phyloP scores from a whole-genome alignment of 2,329 filamentous ascomycete genomes.

The Pseudocercospora fuligena region DNA sequence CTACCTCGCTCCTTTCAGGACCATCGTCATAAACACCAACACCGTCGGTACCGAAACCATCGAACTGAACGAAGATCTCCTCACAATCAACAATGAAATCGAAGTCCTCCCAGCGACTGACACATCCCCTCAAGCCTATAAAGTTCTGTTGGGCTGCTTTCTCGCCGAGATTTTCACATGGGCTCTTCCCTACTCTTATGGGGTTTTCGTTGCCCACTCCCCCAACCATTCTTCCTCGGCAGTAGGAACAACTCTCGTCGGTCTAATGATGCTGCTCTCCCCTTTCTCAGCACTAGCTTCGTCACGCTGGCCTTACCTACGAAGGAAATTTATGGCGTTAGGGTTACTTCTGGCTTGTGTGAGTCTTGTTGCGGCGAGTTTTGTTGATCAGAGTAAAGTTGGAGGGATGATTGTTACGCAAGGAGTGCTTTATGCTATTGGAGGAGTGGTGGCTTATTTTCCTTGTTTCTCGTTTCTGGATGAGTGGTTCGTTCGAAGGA shows the following conservation, averaged over 20 bases:
- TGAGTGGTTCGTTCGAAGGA: conserved; percentile 57
- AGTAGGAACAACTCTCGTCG: conserved; percentile 50
- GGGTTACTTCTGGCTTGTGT: conserved; percentile 44
- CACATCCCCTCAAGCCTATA: neutral
- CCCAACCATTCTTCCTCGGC: conserved; percentile 36
- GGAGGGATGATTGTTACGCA: conserved; percentile 44
- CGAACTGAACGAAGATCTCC: neutral
- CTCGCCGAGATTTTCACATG: conserved; percentile 1
- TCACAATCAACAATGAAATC: too few relatives aligned
- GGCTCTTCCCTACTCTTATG: conserved; percentile 6
- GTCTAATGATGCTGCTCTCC: conserved; percentile 54
- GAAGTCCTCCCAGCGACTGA: neutral
- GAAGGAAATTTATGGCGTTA: conserved; percentile 40
- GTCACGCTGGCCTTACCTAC: conserved; percentile 43
- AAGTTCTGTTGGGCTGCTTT: neutral
- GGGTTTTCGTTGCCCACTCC: conserved; percentile 10
- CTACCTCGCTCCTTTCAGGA: too few relatives aligned
- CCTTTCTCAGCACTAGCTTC: conserved; percentile 47
- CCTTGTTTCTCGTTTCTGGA: conserved; percentile 57
- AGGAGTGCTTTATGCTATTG: conserved; percentile 48
- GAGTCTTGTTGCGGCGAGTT: conserved; percentile 42
- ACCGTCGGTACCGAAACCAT: too few relatives aligned
- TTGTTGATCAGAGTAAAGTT: conserved; percentile 37
- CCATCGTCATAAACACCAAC: too few relatives aligned
- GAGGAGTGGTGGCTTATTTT: conserved; percentile 58